phyloP scores from a whole-genome alignment of 306 rosid species.

The Sophora flavescens region DNA sequence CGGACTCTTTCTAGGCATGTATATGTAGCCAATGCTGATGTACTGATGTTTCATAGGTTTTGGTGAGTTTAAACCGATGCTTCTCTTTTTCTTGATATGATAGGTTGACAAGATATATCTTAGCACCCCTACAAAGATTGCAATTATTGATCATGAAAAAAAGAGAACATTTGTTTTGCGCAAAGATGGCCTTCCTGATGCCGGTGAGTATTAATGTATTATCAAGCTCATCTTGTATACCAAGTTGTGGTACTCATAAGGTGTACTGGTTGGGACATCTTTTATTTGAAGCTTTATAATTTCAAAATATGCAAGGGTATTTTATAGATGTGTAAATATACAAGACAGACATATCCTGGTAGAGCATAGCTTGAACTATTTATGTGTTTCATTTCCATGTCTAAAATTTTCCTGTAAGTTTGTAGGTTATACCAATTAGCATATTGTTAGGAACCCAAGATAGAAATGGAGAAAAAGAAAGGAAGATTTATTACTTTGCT shows the following conservation, averaged over 20 bases:
- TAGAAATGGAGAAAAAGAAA: no score
- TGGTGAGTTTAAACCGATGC: constrained; percentile 34
- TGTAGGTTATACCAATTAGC: constrained; percentile 23
- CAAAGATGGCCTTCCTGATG: constrained; percentile 99
- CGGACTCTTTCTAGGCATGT: constrained; percentile 11
- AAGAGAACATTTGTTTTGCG: constrained; percentile 94
- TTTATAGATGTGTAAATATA: constrained; percentile 8
- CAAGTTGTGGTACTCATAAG: neutral
- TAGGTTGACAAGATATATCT: constrained; percentile 97
- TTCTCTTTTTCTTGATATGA: constrained; percentile 35
- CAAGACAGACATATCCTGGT: neutral
- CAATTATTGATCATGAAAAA: constrained; percentile 95
- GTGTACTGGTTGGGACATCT: constrained; percentile 12
- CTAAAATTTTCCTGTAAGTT: constrained; percentile 22
- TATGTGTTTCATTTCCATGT: constrained; percentile 9
- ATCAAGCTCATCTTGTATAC: constrained; percentile 35
- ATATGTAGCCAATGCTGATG: constrained; percentile 32
- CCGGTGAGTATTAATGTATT: constrained; percentile 63
- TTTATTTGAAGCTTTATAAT: neutral
- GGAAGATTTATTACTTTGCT: no score
- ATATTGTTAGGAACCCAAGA: no score
- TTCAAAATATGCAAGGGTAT: neutral
- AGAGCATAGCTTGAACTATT: neutral
- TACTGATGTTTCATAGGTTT: constrained; percentile 28
- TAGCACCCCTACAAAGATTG: constrained; percentile 93